These are phyloP conservation scores for Solanum corneliomulleri DNA, from an alignment of 257 asterid species.

Conservation along the genomic window DNA sequence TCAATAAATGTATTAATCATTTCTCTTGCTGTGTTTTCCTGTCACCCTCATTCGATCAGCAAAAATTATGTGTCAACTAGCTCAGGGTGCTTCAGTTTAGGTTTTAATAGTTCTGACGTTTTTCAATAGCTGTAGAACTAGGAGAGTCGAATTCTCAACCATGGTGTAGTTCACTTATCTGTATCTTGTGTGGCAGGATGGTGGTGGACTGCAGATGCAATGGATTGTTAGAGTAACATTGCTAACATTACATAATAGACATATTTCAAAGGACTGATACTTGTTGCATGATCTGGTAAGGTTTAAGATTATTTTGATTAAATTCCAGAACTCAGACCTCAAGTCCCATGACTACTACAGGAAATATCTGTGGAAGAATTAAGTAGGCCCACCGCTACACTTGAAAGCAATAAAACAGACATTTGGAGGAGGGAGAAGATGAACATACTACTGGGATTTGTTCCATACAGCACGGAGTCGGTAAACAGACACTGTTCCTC, in stretches of 20 bases:
- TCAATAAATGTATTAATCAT: background rate
- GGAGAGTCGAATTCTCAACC: background rate
- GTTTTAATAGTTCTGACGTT: background rate
- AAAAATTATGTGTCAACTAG: background rate
- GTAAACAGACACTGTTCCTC: background rate
- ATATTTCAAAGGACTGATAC: background rate
- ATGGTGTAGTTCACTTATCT: background rate
- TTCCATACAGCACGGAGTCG: background rate
- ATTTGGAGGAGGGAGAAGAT: background rate
- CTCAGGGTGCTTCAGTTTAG: background rate
- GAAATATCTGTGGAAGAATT: background rate
- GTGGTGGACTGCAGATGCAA: background rate
- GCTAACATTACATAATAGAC: background rate
- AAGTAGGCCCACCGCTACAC: background rate
- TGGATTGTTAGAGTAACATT: background rate
- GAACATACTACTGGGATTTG: background rate
- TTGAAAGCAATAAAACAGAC: background rate
- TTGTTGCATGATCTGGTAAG: background rate
- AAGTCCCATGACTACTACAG: background rate
- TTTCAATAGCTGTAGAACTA: background rate
- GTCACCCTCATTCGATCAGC: background rate
- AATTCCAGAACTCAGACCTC: background rate
- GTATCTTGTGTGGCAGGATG: background rate
- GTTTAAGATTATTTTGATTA: background rate
- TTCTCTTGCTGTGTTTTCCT: background rate